These are phyloP conservation scores for Hydrangea macrophylla DNA, from an alignment of 148 eudicot genomes.

Conservation along the genomic window DNA sequence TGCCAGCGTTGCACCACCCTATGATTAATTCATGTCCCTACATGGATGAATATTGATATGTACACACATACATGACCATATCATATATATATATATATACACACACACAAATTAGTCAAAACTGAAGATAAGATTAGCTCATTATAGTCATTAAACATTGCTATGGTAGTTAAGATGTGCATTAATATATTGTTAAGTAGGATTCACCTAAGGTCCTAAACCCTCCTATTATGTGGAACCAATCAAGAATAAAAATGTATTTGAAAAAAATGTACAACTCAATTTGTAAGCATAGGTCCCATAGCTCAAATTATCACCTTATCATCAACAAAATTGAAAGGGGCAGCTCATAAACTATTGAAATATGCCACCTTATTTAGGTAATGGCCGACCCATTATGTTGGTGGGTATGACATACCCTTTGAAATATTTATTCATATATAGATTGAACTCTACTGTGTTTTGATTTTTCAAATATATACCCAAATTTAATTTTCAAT, in stretches of 20 bases:
- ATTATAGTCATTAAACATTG: neutral
- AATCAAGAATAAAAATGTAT: neutral
- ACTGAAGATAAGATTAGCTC: conserved; percentile 10
- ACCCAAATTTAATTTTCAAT: too few relatives aligned
- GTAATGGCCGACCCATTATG: conserved; percentile 43
- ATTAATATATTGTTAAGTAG: conserved; percentile 4
- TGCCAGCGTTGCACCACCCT: too few relatives aligned
- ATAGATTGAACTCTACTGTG: too few relatives aligned
- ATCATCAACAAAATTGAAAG: conserved; percentile 13
- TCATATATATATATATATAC: neutral
- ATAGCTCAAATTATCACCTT: neutral
- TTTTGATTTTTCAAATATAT: too few relatives aligned
- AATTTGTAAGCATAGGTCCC: neutral
- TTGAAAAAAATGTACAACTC: neutral
- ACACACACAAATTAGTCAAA: conserved; percentile 9
- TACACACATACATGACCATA: neutral
- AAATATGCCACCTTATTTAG: conserved; percentile 28
- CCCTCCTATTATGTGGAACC: conserved; percentile 19
- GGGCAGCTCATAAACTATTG: conserved; percentile 21
- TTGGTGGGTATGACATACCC: conserved; percentile 30
- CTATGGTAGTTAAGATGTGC: conserved; percentile 22
- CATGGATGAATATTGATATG: too few relatives aligned
- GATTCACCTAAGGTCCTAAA: conserved; percentile 21
- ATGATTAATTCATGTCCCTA: too few relatives aligned
- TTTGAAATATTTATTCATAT: neutral